These are phyloP conservation scores for Arthrobotrys conoides DNA, from an alignment of 2,329 filamentous ascomycete species.

Conservation along the genomic window DNA sequence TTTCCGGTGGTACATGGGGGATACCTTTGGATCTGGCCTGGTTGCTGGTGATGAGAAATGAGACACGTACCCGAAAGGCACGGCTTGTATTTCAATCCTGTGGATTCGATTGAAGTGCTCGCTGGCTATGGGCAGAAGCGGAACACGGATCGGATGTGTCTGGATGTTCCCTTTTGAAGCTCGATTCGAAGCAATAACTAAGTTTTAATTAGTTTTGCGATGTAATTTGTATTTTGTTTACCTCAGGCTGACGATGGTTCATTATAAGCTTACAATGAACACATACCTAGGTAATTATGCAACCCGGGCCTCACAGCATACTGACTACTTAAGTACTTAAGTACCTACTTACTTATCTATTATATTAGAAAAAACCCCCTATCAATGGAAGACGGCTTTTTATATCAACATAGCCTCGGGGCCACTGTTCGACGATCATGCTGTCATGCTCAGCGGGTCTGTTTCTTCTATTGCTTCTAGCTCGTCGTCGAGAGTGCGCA, in stretches of 20 bases:
- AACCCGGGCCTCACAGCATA: not conserved
- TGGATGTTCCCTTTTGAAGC: not conserved
- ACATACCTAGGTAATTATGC: constrained; percentile 8
- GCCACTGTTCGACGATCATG: constrained; percentile 44
- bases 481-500: constrained; percentile 24
- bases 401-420: not conserved
- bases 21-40: not conserved
- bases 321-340: no score
- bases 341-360: no score
- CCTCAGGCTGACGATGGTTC: no score
- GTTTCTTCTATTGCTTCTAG: constrained; percentile 20
- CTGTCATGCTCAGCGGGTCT: constrained; percentile 58
- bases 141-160: not conserved
- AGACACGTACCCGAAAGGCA: constrained; percentile 15
- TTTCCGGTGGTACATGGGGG: constrained; percentile 7
- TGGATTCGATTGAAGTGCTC: not conserved
- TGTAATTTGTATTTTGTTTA: no score
- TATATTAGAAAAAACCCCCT: not conserved
- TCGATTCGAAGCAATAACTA: no score
- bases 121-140: not conserved
- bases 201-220: no score
- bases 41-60: constrained; percentile 2
- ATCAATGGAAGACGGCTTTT: not conserved
- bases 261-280: not conserved
- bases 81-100: not conserved